Conservation (phyloP, 202 grass and related monocot genomes). For the Hordeum pubiflorum region DNA sequence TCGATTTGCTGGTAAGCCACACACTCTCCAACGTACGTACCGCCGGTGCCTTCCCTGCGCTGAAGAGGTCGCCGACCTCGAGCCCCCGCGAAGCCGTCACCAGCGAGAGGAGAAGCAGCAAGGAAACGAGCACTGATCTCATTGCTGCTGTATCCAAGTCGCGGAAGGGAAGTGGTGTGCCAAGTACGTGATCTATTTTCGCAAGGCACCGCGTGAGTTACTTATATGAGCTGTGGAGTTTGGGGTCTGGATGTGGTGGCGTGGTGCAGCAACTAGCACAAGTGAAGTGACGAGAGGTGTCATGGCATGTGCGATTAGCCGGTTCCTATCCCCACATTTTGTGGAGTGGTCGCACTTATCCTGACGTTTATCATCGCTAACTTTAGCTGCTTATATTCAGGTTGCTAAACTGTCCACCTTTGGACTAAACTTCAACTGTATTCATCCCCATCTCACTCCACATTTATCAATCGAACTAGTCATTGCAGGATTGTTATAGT, state of each 20-base stretch:
- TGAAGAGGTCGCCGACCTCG: conserved; percentile 36
- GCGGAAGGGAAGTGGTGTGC: not conserved
- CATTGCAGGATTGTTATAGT: not conserved
- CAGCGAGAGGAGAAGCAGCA: conserved; percentile 17
- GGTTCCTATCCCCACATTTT: not conserved
- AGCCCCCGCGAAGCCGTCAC: conserved; percentile 21
- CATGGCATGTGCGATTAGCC: not conserved
- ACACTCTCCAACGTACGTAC: conserved; percentile 22
- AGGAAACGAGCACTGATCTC: not conserved
- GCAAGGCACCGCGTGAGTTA: not conserved
- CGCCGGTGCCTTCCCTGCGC: conserved; percentile 7
- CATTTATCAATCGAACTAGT: not conserved
- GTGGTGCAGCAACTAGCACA: not conserved
- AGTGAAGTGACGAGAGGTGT: not conserved
- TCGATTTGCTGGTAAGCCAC: not conserved
- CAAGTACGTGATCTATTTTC: not conserved
- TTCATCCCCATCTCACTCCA: not conserved
- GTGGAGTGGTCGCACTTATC: not conserved
- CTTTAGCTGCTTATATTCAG: not conserved
- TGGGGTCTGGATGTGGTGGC: not conserved
- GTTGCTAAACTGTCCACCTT: not conserved
- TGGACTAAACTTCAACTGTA: not conserved
- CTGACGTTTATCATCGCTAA: not conserved
- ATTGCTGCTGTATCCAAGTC: not conserved
- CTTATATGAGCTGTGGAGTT: conserved; percentile 24